Conservation (phyloP, 108 stramenopile species). For the Cyclotella sp. region DNA sequence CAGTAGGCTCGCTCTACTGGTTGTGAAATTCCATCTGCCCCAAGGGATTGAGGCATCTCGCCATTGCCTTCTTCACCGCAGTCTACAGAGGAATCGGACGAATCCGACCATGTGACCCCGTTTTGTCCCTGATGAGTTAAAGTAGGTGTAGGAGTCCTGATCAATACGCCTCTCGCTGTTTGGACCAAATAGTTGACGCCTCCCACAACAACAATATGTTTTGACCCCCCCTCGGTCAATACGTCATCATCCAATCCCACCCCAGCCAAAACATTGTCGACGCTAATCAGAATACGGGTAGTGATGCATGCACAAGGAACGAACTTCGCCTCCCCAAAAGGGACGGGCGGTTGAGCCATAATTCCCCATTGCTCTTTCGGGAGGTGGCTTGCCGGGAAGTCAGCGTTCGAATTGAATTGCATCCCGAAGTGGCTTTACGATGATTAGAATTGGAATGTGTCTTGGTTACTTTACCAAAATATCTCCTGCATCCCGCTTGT, state of each 20-base stretch:
- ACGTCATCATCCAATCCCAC: background rate
- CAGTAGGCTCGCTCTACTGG: slow-evolving; percentile 70
- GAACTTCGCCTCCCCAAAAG: slow-evolving; percentile 68
- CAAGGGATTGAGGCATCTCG: background rate
- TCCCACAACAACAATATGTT: background rate
- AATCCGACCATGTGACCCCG: slow-evolving; percentile 31
- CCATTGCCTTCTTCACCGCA: slow-evolving; percentile 29
- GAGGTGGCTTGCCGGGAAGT: slow-evolving; percentile 57
- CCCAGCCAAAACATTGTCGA: slow-evolving; percentile 27
- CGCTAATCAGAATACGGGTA: slow-evolving; percentile 64
- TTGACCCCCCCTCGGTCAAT: background rate
- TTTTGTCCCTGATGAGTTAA: slow-evolving; percentile 5
- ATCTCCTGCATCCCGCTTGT: no score
- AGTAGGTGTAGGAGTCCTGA: slow-evolving; percentile 51
- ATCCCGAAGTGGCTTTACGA: slow-evolving; percentile 22
- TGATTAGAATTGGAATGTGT: no score
- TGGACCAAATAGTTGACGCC: slow-evolving; percentile 43
- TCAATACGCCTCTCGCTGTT: slow-evolving; percentile 76
- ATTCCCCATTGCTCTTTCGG: slow-evolving; percentile 35
- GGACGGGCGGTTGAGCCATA: slow-evolving; percentile 48
- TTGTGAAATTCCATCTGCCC: background rate
- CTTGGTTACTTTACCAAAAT: no score
- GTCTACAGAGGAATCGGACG: slow-evolving; percentile 30
- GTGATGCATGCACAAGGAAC: slow-evolving; percentile 80
- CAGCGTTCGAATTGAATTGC: slow-evolving; percentile 86